Base-by-base conservation (phyloP, 257 asterid species). In the Ophiorrhiza pumila region DNA sequence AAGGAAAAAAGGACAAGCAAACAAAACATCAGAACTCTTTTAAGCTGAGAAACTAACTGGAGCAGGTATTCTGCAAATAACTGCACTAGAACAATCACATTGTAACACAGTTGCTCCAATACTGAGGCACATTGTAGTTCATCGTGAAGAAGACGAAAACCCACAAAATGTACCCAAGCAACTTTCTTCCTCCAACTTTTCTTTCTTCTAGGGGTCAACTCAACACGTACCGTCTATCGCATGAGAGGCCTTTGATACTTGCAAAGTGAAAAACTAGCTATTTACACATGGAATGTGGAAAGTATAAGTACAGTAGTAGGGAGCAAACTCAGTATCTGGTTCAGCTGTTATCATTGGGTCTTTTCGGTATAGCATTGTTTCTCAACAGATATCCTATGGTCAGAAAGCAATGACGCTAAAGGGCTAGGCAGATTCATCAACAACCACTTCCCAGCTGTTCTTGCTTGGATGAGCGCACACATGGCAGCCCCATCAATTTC, bases 401-500 rank as follows among this genome's bases (percentile, higher is more conserved):
- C 59, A 29, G 69, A 69, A 43, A 59, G 67, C 29, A 41, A 25
- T 12, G 75, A 61, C 31, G 52, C 71, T 39, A 76, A 2, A 18
- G 62, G 27, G 32, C 75, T 14, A 41, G 49, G 80, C 42, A 76
- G 56, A 76, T 62, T 52, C 66, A 58, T 49, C 49, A 70, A 65
- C 66, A 69, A 50, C 80, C 80, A 69, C 11, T 66, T 55, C 14
- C 49, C 31, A 10, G 65, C 61, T 60, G 61, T 39, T 65, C 37
- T 53, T 25, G 66, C 29, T 4, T 59, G 42, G 66, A 23, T 29
- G 37, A 71, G 20, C 13, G 49, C 59, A 14, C 45, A 45, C 35
- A 22, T 57, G 63, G 71, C 74, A 25, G 65, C 69, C 69, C 79
- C 84, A 63, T 90, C 96, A 42, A 95, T 77, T 79, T 86, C 95